Base-by-base conservation (phyloP, 2,329 filamentous ascomycete genomes). In the Eutypella sp. region DNA sequence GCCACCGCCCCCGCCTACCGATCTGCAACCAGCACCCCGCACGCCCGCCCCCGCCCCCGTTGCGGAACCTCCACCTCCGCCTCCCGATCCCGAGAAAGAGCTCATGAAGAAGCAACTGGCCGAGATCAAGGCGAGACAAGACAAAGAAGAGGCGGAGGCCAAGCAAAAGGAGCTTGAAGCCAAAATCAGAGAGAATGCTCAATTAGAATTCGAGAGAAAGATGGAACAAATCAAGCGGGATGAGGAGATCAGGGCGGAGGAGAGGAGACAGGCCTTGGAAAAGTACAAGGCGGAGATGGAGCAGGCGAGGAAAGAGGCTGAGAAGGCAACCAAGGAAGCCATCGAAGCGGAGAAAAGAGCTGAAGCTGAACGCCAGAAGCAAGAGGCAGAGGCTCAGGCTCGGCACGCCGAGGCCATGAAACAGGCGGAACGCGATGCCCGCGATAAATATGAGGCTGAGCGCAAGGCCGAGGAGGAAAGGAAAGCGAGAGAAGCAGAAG, bases 81-180 rank as follows among this genome's bases (percentile, higher is more conserved):
- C 31, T 15, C 36, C 52, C 24, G 78, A 85, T 44, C 72, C 76
- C 2, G 77, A 85, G 46, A 81, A 81, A 56, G 69, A 84, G 50
- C 70, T 71, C n/a, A 74, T 84, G 46, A 75, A 84, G 50, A 74
- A 79, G 50, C 75, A 85, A 54, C 64, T 87, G 15, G 71, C 73
- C 11, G 65, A 67, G 9, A 69, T 78, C 37, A 71, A 78, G 50
- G 67, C 63, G 4, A 70, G 70, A 24, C 65, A 74, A 46, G 71
- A 70, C 24, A 67, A 64, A 50, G 68, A 67, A 48, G 74, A 73
- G 43, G 71, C 71, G 10, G 69, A 67, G 9, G 69, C 72, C 27
- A 70, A 65, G 55, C 67, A 71, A 46, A 64, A 63, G 4, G 70
- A 73, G 41, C 50, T 71, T 1, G 73, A 77, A 49, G 65, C 64